Conservation (phyloP, 306 rosid genomes). For the Cajanus cajan region DNA sequence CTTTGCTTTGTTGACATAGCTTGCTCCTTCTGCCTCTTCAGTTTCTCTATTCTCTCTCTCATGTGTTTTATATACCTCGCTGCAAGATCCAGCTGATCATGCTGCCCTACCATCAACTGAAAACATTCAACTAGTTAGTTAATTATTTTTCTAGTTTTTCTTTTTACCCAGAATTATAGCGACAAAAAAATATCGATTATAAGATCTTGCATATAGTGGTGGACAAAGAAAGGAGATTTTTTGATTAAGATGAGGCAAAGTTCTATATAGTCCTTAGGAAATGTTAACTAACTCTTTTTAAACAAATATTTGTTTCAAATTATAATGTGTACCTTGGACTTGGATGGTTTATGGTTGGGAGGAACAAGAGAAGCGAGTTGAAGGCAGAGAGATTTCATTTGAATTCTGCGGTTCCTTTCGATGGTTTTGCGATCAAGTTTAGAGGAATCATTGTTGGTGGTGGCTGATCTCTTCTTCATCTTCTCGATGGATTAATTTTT, state of each 20-base stretch:
- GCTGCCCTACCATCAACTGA: constrained; percentile 52
- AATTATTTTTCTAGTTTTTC: too few species aligned
- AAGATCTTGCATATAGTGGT: too few species aligned
- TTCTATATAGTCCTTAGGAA: too few species aligned
- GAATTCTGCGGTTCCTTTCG: constrained; percentile 71
- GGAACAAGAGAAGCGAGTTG: constrained; percentile 68
- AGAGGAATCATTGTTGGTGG: neutral
- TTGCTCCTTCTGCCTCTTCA: constrained; percentile 50
- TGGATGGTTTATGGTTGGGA: constrained; percentile 37
- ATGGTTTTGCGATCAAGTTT: constrained; percentile 65
- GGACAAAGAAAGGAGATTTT: too few species aligned
- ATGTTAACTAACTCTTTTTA: too few species aligned
- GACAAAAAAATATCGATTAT: too few species aligned
- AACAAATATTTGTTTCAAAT: too few species aligned
- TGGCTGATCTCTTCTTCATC: constrained; percentile 37
- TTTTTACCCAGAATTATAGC: too few species aligned
- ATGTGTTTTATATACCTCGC: constrained; percentile 49
- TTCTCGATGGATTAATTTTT: neutral
- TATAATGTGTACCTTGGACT: constrained; percentile 48
- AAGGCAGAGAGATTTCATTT: constrained; percentile 64
- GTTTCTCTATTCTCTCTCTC: constrained; percentile 49
- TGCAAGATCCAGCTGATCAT: constrained; percentile 53
- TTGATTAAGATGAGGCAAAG: too few species aligned
- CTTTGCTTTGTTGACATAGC: constrained; percentile 21
- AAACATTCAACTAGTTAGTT: neutral